A percentile compares a stretch with the other conserved stretches of the same genome.
Evolutionary conservation across 805 yeast genomes (phyloP).

Genomic region (Starmerella tilneyi): DNA sequence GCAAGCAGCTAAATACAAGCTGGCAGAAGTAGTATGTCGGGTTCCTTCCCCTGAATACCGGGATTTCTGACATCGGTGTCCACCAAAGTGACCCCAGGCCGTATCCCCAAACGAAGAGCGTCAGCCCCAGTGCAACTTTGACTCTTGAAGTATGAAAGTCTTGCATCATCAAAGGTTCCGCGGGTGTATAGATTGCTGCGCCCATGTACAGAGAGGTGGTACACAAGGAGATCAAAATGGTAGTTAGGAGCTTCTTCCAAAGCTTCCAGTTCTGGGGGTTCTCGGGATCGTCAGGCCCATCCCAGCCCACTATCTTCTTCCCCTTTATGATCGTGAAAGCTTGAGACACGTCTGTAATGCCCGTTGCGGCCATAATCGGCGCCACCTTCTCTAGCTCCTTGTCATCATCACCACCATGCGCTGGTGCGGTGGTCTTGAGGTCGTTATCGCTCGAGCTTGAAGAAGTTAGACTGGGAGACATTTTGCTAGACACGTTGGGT

Average conservation of each 20-base stretch:
- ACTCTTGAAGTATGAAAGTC: slow-evolving; percentile 36
- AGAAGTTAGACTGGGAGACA: too few species aligned
- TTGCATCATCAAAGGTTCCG: slow-evolving; percentile 37
- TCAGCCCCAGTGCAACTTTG: slow-evolving; percentile 43
- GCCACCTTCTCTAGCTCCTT: too few species aligned
- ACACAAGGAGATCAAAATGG: slow-evolving; percentile 36
- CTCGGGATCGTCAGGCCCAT: slow-evolving; percentile 29
- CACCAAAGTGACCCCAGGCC: slow-evolving; percentile 50
- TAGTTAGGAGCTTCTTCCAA: slow-evolving; percentile 34
- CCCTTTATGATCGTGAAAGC: too few species aligned
- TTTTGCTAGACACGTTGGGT: too few species aligned
- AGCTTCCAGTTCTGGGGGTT: slow-evolving; percentile 50
- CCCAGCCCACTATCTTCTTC: slow-evolving; percentile 27
- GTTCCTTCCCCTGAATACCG: slow-evolving; percentile 40
- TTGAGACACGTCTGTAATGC: too few species aligned
- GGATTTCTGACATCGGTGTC: slow-evolving; percentile 46
- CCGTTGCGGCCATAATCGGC: too few species aligned
- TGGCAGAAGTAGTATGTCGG: slow-evolving; percentile 40
- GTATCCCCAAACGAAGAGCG: slow-evolving; percentile 49
- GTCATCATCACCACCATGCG: too few species aligned
- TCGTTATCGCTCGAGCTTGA: too few species aligned
- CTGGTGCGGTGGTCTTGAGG: too few species aligned
- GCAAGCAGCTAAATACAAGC: slow-evolving; percentile 41
- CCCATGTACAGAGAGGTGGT: slow-evolving; percentile 49
- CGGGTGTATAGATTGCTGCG: slow-evolving; percentile 51